Percentiles rank a stretch among this genome's conserved stretches.
These are phyloP conservation scores for Pseudocercospora musae DNA, from an alignment of 2,329 filamentous ascomycete species.

Conservation along the genomic window DNA sequence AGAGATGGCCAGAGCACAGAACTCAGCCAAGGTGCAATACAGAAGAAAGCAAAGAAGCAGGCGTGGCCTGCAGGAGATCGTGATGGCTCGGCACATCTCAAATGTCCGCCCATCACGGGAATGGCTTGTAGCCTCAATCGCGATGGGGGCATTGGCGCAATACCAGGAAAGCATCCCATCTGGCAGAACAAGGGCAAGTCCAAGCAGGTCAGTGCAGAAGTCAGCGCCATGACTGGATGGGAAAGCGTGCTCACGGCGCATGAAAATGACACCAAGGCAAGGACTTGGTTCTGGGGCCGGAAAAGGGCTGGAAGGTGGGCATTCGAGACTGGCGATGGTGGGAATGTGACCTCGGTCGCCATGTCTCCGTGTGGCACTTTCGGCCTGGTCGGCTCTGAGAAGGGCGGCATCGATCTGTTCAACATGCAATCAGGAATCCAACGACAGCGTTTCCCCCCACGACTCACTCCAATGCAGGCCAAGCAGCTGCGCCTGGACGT, in stretches of 20 bases:
- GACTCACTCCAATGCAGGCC: slow-evolving; percentile 72
- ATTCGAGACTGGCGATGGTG: slow-evolving; percentile 78
- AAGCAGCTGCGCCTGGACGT: slow-evolving; percentile 67
- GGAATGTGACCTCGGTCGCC: slow-evolving; percentile 77
- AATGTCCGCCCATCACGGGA: slow-evolving; percentile 86
- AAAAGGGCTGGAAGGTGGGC: slow-evolving; percentile 92
- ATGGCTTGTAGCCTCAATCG: slow-evolving; percentile 90
- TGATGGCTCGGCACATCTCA: slow-evolving; percentile 59
- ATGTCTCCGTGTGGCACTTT: slow-evolving; percentile 93
- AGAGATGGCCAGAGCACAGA: slow-evolving; percentile 92
- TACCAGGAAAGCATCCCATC: slow-evolving; percentile 72
- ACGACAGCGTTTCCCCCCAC: slow-evolving; percentile 81
- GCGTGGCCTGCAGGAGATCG: slow-evolving; percentile 57
- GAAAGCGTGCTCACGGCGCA: slow-evolving; percentile 96
- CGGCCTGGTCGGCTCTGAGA: slow-evolving; percentile 79
- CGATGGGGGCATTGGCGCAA: slow-evolving; percentile 86
- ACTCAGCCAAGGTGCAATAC: slow-evolving; percentile 83
- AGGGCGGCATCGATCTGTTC: slow-evolving; percentile 87
- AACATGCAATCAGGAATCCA: slow-evolving; percentile 92
- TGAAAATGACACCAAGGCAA: slow-evolving; percentile 74
- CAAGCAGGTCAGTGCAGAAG: slow-evolving; percentile 66
- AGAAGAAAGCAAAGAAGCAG: slow-evolving; percentile 83
- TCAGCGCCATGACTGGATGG: slow-evolving; percentile 82
- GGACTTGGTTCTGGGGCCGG: slow-evolving; percentile 98
- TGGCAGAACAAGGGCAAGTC: slow-evolving; percentile 69